Evolutionary conservation across 2,329 filamentous ascomycete genomes (phyloP).

Genomic region (Sporothrix sp.): DNA sequence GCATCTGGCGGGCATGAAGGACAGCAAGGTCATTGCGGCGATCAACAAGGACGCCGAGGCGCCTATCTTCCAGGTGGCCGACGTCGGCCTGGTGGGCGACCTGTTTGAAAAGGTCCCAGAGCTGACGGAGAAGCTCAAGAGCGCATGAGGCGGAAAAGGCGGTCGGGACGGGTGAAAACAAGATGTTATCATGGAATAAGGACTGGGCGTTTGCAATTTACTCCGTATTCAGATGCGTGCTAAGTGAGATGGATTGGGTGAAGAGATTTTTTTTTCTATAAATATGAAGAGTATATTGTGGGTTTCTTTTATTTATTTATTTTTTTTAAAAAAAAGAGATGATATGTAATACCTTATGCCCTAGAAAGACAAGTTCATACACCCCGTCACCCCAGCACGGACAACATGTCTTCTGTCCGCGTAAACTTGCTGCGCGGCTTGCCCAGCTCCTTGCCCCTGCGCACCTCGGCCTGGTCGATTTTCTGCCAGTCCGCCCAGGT

Average conservation of each 20-base stretch:
- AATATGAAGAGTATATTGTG: no score
- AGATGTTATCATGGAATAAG: constrained; percentile 1
- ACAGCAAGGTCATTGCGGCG: constrained; percentile 97
- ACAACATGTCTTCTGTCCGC: constrained; percentile 47
- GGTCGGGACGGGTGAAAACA: constrained; percentile 9
- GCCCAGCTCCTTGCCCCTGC: constrained; percentile 53
- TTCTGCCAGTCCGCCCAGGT: constrained; percentile 75
- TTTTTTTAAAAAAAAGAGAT: no score
- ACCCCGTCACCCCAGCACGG: constrained; percentile 31
- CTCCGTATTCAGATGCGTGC: no score
- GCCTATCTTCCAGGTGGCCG: constrained; percentile 95
- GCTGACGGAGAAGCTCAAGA: constrained; percentile 88
- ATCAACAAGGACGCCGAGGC: constrained; percentile 98
- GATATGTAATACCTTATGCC: no score
- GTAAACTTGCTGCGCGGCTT: constrained; percentile 71
- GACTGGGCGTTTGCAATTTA: no score
- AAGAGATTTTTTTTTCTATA: no score
- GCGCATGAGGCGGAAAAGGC: constrained; percentile 18
- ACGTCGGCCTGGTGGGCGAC: constrained; percentile 91
- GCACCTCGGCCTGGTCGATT: constrained; percentile 71
- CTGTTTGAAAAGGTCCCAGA: constrained; percentile 93
- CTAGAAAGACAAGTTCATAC: no score
- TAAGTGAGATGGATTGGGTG: no score
- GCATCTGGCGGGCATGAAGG: constrained; percentile 98
- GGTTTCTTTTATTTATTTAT: no score